These are phyloP conservation scores for Sapria himalayana DNA, from an alignment of 345 rosid species.

Conservation along the genomic window DNA sequence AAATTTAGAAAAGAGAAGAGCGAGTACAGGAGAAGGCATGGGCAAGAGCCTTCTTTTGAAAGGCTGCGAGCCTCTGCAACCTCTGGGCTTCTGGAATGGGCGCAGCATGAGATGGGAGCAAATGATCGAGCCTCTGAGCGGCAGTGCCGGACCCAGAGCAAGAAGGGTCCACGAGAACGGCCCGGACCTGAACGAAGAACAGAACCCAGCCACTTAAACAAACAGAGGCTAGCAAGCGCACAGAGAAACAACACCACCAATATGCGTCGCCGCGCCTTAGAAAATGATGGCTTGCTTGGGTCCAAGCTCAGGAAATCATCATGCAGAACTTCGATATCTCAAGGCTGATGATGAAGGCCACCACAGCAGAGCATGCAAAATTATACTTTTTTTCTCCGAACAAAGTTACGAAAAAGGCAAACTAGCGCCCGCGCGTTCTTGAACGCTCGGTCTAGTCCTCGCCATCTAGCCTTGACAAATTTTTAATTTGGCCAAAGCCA, in stretches of 20 bases:
- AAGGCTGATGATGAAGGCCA: conserved; percentile 17
- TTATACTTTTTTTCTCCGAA: too few species aligned
- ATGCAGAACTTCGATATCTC: conserved; percentile 38
- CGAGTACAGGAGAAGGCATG: conserved; percentile 71
- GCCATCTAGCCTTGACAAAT: too few species aligned
- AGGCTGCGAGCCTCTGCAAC: conserved; percentile 54
- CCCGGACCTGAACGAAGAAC: conserved; percentile 28
- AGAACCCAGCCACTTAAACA: too few species aligned
- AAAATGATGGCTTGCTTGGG: conserved; percentile 33
- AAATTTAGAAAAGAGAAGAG: neutral
- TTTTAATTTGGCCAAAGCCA: too few species aligned
- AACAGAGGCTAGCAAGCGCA: too few species aligned
- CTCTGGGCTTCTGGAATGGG: conserved; percentile 21
- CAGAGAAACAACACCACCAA: too few species aligned
- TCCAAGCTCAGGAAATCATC: conserved; percentile 51
- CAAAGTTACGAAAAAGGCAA: too few species aligned
- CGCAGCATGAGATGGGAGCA: conserved; percentile 50
- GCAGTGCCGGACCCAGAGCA: conserved; percentile 89
- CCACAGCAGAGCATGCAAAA: neutral
- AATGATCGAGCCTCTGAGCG: conserved; percentile 68
- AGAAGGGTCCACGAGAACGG: conserved; percentile 85
- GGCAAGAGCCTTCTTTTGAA: conserved; percentile 65
- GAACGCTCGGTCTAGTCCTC: too few species aligned
- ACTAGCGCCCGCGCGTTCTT: too few species aligned
- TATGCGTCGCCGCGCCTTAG: conserved; percentile 19